Base-by-base conservation (phyloP, 768 basidiomycete genomes). In the Collybia nuda region DNA sequence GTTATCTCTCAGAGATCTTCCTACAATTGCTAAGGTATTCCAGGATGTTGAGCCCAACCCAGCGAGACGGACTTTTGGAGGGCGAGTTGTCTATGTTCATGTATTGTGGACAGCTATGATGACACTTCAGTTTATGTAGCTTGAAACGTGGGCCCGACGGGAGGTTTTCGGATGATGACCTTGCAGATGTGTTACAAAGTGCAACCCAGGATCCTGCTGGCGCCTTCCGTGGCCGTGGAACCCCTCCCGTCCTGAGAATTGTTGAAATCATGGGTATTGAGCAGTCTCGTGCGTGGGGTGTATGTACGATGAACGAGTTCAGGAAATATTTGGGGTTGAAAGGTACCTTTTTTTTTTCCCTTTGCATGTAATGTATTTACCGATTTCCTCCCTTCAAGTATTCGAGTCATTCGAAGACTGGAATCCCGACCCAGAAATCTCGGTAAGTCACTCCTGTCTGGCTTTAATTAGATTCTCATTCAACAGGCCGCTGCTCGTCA, bases 271-370 rank as follows among this genome's bases (percentile, higher is more conserved):
- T 84, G 67, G 77, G 76, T 1, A 83, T 85, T 36, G 62, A 70
- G 41, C 81, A 82, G 62, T 73, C 77, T 2, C 64, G 84, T 39
- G 54, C 54, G 5, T 84, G 82, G 82, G 82, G 82, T 26, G 71
- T 76, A 1, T 79, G 79, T 57, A 74, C 77, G 3, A 72, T 81
- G 73, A 83, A 82, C 49, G 79, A 81, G 61, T 82, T 81, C 63
- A 67, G 80, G 40, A 58, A 68, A 58, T 78, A 77, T 64, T 53
- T 82, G 35, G 77, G 77, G 11, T 60, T 82, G 15, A 74, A 73
- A 58, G 63, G 74, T 71, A 29, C 14, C 14, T 39, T 15, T 29
- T 19, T 29, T n/a, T 40, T 26, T 14, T n/a, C 32, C 12, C 9
- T 17, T n/a, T 39, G 3, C 2, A 6, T 42, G 15, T 17, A 7